Conservation (phyloP, 345 rosid genomes). For the Clausena lansium region DNA sequence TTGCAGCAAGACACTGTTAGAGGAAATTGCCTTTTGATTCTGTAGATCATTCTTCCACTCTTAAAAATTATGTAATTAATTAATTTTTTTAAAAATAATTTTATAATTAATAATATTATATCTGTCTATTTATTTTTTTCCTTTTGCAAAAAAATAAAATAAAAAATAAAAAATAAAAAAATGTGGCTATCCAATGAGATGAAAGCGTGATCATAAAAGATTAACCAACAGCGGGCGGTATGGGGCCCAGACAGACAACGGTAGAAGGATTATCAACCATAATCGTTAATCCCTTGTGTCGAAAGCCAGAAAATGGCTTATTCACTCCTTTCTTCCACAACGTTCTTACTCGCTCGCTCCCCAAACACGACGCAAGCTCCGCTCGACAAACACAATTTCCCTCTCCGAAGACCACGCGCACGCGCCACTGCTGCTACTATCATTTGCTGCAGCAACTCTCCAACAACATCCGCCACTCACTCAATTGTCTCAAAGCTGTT, state of each 20-base stretch:
- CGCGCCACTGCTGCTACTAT: background rate
- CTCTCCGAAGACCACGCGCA: constrained; percentile 12
- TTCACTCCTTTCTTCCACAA: constrained; percentile 51
- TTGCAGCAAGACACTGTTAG: background rate
- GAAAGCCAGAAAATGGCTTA: constrained; percentile 45
- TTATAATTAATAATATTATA: too few species aligned
- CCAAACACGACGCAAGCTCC: constrained; percentile 33
- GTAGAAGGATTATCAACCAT: background rate
- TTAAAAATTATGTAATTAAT: too few species aligned
- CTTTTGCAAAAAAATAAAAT: background rate
- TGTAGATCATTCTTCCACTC: background rate
- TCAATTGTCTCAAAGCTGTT: background rate
- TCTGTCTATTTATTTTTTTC: too few species aligned
- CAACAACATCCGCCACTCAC: background rate
- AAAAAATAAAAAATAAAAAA: too few species aligned
- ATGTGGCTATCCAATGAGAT: background rate
- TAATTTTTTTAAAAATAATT: too few species aligned
- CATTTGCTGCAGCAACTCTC: constrained; percentile 17
- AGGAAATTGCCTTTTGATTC: background rate
- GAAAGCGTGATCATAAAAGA: background rate
- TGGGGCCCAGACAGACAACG: background rate
- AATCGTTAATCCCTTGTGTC: background rate
- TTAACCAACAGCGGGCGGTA: background rate
- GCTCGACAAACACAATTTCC: constrained; percentile 17
- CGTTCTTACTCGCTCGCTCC: constrained; percentile 32